Evolutionary conservation across 2,329 filamentous ascomycete genomes (phyloP).

Genomic region (Aureobasidium sp.): DNA sequence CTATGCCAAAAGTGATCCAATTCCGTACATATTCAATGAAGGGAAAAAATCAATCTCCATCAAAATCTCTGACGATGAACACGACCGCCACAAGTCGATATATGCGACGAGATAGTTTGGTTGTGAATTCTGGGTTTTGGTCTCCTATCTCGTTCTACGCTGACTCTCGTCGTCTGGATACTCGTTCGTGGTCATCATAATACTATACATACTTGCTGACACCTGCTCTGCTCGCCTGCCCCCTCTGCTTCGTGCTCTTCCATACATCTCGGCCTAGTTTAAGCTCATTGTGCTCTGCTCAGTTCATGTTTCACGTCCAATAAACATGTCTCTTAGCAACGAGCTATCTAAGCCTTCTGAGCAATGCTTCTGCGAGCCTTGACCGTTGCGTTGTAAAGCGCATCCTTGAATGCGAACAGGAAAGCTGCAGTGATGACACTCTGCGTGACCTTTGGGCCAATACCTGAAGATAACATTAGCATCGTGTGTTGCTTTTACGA

Average conservation of each 20-base stretch:
- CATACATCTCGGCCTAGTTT: too few species aligned
- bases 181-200: neutral
- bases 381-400: constrained; percentile 77
- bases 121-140: neutral
- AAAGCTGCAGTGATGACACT: constrained; percentile 94
- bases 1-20: neutral
- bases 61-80: neutral
- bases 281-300: too few species aligned
- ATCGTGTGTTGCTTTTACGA: neutral
- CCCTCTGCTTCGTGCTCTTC: too few species aligned
- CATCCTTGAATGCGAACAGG: constrained; percentile 96
- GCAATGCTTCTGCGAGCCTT: constrained; percentile 45
- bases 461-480: constrained; percentile 50
- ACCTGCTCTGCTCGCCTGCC: too few species aligned
- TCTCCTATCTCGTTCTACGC: neutral
- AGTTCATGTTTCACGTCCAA: too few species aligned
- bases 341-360: neutral
- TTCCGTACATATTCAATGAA: too few species aligned
- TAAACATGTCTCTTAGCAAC: neutral
- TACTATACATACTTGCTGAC: neutral
- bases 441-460: constrained; percentile 93
- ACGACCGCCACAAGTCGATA: neutral
- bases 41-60: too few species aligned
- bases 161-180: neutral
- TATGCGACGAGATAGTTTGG: neutral